A percentile compares a stretch with the other conserved stretches of the same genome.
These are phyloP conservation scores for Termitomyces sp. DNA, from an alignment of 768 basidiomycete genomes.

Conservation along the genomic window DNA sequence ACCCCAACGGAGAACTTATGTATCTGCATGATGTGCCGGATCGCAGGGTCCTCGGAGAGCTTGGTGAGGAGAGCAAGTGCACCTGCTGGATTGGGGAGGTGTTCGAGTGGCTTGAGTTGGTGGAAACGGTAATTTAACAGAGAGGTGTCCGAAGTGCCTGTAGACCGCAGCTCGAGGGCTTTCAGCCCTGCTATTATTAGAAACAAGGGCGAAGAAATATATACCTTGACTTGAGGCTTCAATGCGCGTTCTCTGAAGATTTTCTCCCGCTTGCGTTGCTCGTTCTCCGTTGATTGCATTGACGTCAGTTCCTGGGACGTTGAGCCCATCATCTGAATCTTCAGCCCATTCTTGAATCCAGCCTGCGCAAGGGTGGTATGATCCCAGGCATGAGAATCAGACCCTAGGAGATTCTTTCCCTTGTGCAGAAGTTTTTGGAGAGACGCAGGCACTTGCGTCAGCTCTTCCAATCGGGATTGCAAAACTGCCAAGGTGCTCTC, in stretches of 20 bases:
- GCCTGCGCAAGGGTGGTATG: conserved; percentile 27
- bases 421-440: conserved; percentile 72
- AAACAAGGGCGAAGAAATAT: conserved; percentile 2
- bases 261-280: conserved; percentile 48
- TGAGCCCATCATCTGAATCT: conserved; percentile 67
- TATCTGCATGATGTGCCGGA: conserved; percentile 62
- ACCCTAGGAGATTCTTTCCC: conserved; percentile 42
- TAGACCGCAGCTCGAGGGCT: conserved; percentile 47
- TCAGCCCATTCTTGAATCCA: conserved; percentile 61
- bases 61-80: conserved; percentile 50
- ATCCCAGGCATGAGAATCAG: conserved; percentile 21
- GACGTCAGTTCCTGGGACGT: conserved; percentile 52
- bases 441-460: conserved; percentile 59
- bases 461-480: conserved; percentile 46
- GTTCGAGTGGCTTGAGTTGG: conserved; percentile 49
- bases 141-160: conserved; percentile 32
- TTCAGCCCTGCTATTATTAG: neutral
- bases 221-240: conserved; percentile 54
- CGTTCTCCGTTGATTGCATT: conserved; percentile 50
- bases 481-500: conserved; percentile 48
- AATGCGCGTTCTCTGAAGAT: conserved; percentile 55
- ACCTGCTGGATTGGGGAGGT: conserved; percentile 58
- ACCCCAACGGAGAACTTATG: conserved; percentile 65
- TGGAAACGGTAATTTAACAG: conserved; percentile 57
- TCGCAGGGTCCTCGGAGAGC: conserved; percentile 66